Percentiles rank a stretch among this genome's conserved stretches.
These are phyloP conservation scores for Nannochloris sp. DNA, from an alignment of 139 green algal species.

Conservation along the genomic window DNA sequence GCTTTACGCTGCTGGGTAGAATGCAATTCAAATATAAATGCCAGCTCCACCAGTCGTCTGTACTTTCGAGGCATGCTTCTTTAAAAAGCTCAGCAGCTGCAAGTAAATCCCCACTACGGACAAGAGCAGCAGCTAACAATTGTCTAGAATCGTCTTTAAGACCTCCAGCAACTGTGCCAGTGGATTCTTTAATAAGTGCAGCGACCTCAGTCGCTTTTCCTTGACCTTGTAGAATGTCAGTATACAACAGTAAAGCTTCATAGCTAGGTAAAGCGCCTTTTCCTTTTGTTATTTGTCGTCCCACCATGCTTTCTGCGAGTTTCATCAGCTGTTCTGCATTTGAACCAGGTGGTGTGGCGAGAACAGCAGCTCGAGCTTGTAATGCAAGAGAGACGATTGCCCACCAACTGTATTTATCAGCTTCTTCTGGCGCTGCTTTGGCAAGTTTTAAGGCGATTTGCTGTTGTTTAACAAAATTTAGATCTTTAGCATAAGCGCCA, in stretches of 20 bases:
- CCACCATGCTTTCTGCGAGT: conserved; percentile 57
- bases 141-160: conserved; percentile 33
- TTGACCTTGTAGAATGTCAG: conserved; percentile 52
- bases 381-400: conserved; percentile 42
- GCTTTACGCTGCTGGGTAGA: conserved; percentile 20
- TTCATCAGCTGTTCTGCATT: conserved; percentile 46
- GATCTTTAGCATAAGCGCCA: conserved; percentile 49
- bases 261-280: not conserved
- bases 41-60: conserved; percentile 54
- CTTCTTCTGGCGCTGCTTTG: conserved; percentile 28
- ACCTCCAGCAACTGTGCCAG: conserved; percentile 6
- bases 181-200: conserved; percentile 10
- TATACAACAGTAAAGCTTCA: conserved; percentile 54
- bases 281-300: conserved; percentile 15
- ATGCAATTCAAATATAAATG: conserved; percentile 52
- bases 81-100: conserved; percentile 29
- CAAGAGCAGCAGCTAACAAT: conserved; percentile 38
- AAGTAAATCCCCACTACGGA: conserved; percentile 23
- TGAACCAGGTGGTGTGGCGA: not conserved
- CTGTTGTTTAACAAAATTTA: conserved; percentile 62
- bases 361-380: conserved; percentile 28
- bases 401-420: conserved; percentile 61
- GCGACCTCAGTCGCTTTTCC: conserved; percentile 34
- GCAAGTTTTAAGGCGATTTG: conserved; percentile 59
- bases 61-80: conserved; percentile 19